Base-by-base conservation (phyloP, 345 rosid genomes). In the Euphorbia peplus region DNA sequence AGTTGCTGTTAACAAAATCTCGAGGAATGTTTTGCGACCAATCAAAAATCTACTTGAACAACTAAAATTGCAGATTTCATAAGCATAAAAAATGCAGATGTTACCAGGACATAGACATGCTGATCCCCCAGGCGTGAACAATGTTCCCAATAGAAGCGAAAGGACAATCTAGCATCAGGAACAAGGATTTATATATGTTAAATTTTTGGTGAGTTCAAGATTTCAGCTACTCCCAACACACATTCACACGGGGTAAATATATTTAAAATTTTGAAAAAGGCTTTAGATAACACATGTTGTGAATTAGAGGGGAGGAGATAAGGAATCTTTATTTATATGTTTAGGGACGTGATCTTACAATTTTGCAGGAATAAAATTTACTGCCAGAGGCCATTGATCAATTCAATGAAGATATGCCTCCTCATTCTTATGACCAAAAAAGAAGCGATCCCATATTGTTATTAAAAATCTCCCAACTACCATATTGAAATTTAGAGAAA, bases 1-100 rank as follows among this genome's bases (percentile, higher is more conserved):
- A 47, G 19, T 18, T 64, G 63, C 18, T 2, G 4, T 32, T 32
- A 19, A 15, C 32, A 39, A 52, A 73, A 57, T 59, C 44, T 60
- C 58, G 29, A 66, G 44, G 16, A 26, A 14, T 39, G 50, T 52
- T 67, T 60, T 59, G 9, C 67, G 9, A 61, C 51, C 60, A 30
- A 57, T 57, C 37, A 57, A 74, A 57, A 74, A 75, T 66, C 48
- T 44, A 62, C 18, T 50, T 9, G 10, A 30, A 58, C 54, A 30
- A 12, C 67, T 51, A 35, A 37, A 58, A 14, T 35, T 54, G 5
- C 0, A 32, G 37, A 32, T 32, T 32, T 32, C 4, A 37, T 2
- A 28, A 29, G 15, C 18, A 29, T 26, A 50, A 64, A 8, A 16
- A 22, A 59, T 59, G 26, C 26, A n/a, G 1, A 9, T 55, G 13